A percentile compares a stretch with the other conserved stretches of the same genome.
Conservation (phyloP, 2,329 filamentous ascomycete species). For the Exophiala sp. region DNA sequence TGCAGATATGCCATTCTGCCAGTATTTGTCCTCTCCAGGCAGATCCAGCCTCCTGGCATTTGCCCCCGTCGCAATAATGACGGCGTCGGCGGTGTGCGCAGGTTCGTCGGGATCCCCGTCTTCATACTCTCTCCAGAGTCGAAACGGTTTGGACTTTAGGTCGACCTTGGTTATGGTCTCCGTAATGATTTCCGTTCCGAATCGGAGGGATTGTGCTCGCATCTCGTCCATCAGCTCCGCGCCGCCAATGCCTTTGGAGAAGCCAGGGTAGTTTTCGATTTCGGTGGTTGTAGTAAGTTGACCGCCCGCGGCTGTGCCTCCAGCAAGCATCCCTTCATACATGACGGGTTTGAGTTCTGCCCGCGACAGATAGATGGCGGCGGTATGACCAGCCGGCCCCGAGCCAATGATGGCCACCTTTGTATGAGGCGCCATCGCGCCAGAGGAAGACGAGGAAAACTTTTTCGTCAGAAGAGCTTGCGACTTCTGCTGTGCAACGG, state of each 20-base stretch:
- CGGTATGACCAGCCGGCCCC: conserved; percentile 94
- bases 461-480: conserved; percentile 32
- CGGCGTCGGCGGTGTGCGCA: conserved; percentile 75
- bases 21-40: conserved; percentile 86
- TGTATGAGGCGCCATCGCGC: conserved; percentile 63
- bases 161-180: conserved; percentile 90
- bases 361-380: conserved; percentile 89
- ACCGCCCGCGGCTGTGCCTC: conserved; percentile 90
- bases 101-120: conserved; percentile 64
- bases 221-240: conserved; percentile 90
- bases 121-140: conserved; percentile 84
- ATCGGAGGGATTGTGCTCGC: conserved; percentile 82
- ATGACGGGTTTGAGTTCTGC: conserved; percentile 91
- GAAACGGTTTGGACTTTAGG: conserved; percentile 77
- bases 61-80: conserved; percentile 93
- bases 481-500: conserved; percentile 57
- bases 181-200: conserved; percentile 86
- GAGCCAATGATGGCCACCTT: conserved; percentile 64
- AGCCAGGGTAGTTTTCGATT: conserved; percentile 96
- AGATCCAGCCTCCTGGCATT: conserved; percentile 80
- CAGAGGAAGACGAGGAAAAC: conserved; percentile 42
- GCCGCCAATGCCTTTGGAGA: conserved; percentile 82
- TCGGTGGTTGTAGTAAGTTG: conserved; percentile 98
- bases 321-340: conserved; percentile 97
- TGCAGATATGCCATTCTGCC: conserved; percentile 93